phyloP scores from a whole-genome alignment of 805 yeast species.

The Lipomyces sp. region DNA sequence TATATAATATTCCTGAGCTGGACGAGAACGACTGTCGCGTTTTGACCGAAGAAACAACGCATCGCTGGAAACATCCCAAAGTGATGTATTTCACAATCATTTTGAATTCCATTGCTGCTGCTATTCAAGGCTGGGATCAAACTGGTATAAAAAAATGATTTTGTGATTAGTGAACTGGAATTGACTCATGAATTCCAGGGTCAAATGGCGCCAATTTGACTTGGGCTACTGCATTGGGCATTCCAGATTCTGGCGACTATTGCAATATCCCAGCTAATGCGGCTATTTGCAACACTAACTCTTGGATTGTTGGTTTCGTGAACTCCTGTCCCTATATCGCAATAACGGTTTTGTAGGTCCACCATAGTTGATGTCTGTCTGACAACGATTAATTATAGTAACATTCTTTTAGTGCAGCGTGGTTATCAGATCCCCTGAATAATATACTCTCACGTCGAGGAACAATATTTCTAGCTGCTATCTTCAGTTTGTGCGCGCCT shows the following conservation, averaged over 20 bases:
- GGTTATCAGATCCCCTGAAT: slow-evolving; percentile 60
- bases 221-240: slow-evolving; percentile 48
- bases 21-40: slow-evolving; percentile 44
- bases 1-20: slow-evolving; percentile 50
- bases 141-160: slow-evolving; percentile 64
- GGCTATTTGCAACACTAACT: slow-evolving; percentile 42
- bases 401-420: slow-evolving; percentile 34
- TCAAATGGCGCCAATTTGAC: slow-evolving; percentile 65
- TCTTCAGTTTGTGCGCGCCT: slow-evolving; percentile 62
- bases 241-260: not conserved
- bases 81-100: slow-evolving; percentile 56
- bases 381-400: slow-evolving; percentile 58
- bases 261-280: not conserved
- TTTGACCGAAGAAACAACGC: slow-evolving; percentile 52
- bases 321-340: slow-evolving; percentile 68
- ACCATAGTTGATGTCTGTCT: slow-evolving; percentile 50
- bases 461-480: slow-evolving; percentile 61
- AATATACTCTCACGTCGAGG: slow-evolving; percentile 61
- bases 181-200: slow-evolving; percentile 39
- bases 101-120: slow-evolving; percentile 67
- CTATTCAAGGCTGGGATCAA: slow-evolving; percentile 78
- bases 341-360: not conserved
- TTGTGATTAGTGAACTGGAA: slow-evolving; percentile 54
- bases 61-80: slow-evolving; percentile 53
- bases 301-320: slow-evolving; percentile 61